phyloP scores from a whole-genome alignment of 345 rosid species.

The Syzygium oleosum region DNA sequence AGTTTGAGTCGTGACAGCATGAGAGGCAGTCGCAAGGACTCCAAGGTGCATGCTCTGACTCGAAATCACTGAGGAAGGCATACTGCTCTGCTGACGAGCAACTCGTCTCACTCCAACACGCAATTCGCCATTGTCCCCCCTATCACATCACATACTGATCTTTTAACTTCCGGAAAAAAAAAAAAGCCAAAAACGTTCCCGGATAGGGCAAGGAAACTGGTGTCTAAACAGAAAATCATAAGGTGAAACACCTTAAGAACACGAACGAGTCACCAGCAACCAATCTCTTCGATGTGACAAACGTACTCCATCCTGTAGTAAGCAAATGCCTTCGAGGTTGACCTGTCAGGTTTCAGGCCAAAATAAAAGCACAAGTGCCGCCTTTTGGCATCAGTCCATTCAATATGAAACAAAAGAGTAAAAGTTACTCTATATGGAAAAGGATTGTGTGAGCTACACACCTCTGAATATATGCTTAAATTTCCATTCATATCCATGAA shows the following conservation, averaged over 20 bases:
- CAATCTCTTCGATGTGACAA: constrained; percentile 81
- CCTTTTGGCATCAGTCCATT: background rate
- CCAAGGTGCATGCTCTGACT: constrained; percentile 96
- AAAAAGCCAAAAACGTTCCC: background rate
- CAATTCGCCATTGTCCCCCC: constrained; percentile 68
- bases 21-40: constrained; percentile 91
- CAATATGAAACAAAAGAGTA: background rate
- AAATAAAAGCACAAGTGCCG: background rate
- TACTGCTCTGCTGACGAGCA: constrained; percentile 55
- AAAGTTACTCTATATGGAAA: background rate
- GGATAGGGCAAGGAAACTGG: background rate
- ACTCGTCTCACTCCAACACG: constrained; percentile 77
- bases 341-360: constrained; percentile 32
- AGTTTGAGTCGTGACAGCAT: constrained; percentile 56
- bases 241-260: constrained; percentile 57
- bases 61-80: constrained; percentile 90
- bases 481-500: constrained; percentile 89
- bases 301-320: constrained; percentile 96
- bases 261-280: constrained; percentile 89
- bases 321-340: constrained; percentile 92
- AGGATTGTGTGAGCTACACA: constrained; percentile 5
- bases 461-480: constrained; percentile 96
- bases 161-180: background rate
- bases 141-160: constrained; percentile 3
- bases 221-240: background rate